These are phyloP conservation scores for Penicillium hesseltinei DNA, from an alignment of 2,329 filamentous ascomycete species.

Conservation along the genomic window DNA sequence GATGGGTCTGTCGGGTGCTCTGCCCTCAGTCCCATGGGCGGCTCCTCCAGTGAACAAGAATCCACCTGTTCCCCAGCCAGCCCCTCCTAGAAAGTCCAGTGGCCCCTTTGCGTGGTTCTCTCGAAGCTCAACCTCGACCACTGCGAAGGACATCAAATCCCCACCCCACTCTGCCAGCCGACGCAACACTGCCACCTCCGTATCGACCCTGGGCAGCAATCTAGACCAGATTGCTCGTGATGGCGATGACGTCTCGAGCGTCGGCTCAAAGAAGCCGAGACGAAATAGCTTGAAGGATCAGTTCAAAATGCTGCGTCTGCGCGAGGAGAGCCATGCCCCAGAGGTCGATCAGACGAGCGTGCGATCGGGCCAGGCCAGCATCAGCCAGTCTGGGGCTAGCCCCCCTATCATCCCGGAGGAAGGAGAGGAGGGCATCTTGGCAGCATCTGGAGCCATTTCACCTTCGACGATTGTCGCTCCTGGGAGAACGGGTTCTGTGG, in stretches of 20 bases:
- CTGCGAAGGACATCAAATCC: conserved; percentile 53
- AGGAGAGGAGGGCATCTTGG: conserved; percentile 41
- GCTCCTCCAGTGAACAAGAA: conserved; percentile 51
- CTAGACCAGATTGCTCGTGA: conserved; percentile 74
- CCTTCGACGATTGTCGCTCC: conserved; percentile 29
- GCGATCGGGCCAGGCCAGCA: conserved; percentile 43
- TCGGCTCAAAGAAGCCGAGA: conserved; percentile 48
- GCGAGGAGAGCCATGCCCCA: conserved; percentile 65
- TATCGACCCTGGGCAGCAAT: conserved; percentile 76
- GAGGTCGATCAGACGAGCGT: conserved; percentile 57
- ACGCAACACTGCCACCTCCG: conserved; percentile 76
- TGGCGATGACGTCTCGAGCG: conserved; percentile 48
- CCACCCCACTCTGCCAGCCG: conserved; percentile 52
- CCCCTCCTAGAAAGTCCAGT: conserved; percentile 67
- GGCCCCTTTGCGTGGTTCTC: conserved; percentile 87
- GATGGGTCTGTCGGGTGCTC: conserved; percentile 65
- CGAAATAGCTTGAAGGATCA: conserved; percentile 71
- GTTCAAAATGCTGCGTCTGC: conserved; percentile 73
- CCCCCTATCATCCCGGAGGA: conserved; percentile 50
- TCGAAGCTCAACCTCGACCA: conserved; percentile 56
- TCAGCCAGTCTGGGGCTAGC: conserved; percentile 47
- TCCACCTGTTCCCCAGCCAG: conserved; percentile 39
- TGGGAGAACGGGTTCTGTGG: conserved; percentile 66
- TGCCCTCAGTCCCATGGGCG: conserved; percentile 72
- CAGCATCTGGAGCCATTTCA: conserved; percentile 27